phyloP scores from a whole-genome alignment of 2,329 filamentous ascomycete genomes.

The Apiospora sp. region DNA sequence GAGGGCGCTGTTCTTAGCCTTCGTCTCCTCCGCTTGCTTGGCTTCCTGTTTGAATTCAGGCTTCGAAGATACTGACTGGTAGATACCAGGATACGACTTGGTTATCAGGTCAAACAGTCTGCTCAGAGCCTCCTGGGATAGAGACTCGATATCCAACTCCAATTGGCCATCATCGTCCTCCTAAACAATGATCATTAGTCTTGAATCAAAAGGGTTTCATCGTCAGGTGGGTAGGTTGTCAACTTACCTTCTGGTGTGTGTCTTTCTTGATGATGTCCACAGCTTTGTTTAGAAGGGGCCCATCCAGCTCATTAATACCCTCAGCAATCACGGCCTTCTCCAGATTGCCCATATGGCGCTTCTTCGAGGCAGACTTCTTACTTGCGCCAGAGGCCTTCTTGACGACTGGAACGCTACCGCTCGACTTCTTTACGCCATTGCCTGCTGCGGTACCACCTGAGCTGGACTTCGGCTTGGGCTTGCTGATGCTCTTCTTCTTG shows the following conservation, averaged over 20 bases:
- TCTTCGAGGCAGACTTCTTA: conserved; percentile 58
- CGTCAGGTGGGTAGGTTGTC: conserved; percentile 35
- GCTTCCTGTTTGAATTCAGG: conserved; percentile 38
- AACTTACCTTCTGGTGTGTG: conserved; percentile 76
- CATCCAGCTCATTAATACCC: conserved; percentile 82
- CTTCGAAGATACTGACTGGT: conserved; percentile 44
- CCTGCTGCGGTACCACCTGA: conserved; percentile 41
- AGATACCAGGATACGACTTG: conserved; percentile 48
- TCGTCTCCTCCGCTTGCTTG: conserved; percentile 26
- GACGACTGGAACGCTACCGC: conserved; percentile 41
- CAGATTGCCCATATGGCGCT: conserved; percentile 72
- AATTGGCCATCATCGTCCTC: conserved; percentile 68
- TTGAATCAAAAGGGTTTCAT: not conserved
- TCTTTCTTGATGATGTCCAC: conserved; percentile 92
- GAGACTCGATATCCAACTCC: conserved; percentile 66
- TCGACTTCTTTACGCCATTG: conserved; percentile 51
- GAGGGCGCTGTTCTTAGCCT: conserved; percentile 43
- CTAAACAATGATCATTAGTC: conserved; percentile 39
- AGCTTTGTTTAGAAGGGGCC: conserved; percentile 78
- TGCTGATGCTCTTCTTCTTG: conserved; percentile 35
- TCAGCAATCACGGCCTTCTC: conserved; percentile 94
- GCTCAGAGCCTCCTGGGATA: conserved; percentile 62
- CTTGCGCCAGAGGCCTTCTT: conserved; percentile 40
- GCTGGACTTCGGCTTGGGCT: conserved; percentile 49
- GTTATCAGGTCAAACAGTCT: conserved; percentile 57